Conservation (phyloP, 495 filamentous ascomycete genomes). For the Podospora appendiculata region DNA sequence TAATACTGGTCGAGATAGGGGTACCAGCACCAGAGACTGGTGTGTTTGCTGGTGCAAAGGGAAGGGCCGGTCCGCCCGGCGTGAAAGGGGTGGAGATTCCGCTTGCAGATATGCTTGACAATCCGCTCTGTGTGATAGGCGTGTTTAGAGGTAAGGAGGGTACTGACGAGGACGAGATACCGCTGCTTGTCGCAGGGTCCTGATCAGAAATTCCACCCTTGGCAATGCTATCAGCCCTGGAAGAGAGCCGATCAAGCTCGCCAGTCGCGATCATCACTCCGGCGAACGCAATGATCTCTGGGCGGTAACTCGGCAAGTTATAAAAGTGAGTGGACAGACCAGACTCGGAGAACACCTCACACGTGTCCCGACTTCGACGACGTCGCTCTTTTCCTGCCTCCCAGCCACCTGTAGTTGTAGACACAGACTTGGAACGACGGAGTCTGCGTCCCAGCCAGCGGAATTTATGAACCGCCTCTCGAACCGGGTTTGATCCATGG, state of each 20-base stretch:
- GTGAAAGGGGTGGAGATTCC: not conserved
- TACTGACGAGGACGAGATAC: not conserved
- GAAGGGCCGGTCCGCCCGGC: constrained; percentile 1
- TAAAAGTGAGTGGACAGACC: not conserved
- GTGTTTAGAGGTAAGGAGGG: constrained; percentile 1
- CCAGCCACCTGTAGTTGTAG: not conserved
- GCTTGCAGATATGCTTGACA: not conserved
- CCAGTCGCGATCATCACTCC: constrained; percentile 18
- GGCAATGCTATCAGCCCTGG: constrained; percentile 4
- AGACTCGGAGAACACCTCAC: not conserved
- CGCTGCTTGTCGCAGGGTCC: not conserved
- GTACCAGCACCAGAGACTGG: not conserved
- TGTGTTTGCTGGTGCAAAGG: constrained; percentile 8
- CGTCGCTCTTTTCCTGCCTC: constrained; percentile 6
- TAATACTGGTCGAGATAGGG: not conserved
- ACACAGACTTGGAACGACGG: constrained; percentile 12
- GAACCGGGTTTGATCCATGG: not conserved
- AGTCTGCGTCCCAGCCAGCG: not conserved
- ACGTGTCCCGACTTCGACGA: constrained; percentile 4
- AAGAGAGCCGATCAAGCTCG: constrained; percentile 13
- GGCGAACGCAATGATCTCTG: constrained; percentile 11
- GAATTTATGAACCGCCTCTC: constrained; percentile 1
- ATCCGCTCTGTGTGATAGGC: not conserved
- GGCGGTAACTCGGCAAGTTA: not conserved
- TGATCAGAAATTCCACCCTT: not conserved